Percentiles rank a stretch among this genome's conserved stretches.
Evolutionary conservation across 2,329 filamentous ascomycete genomes (phyloP).

Genomic region (Alternaria sp.): DNA sequence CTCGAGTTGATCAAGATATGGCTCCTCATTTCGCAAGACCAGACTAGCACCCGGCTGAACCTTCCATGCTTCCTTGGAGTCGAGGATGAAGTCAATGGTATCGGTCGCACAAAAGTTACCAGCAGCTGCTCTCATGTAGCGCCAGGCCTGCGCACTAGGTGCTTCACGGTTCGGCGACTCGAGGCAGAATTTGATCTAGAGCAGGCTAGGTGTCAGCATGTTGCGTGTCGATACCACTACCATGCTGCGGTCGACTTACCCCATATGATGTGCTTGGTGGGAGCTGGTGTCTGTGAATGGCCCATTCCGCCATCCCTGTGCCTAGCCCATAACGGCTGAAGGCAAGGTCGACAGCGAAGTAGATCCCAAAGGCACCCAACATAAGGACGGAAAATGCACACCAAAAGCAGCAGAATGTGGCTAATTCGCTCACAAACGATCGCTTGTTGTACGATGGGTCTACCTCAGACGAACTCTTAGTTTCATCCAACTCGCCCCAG

Average conservation of each 20-base stretch:
- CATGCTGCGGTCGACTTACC: neutral
- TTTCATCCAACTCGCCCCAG: slow-evolving; percentile 15
- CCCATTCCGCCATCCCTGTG: slow-evolving; percentile 12
- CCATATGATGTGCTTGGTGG: neutral
- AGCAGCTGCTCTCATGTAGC: slow-evolving; percentile 11
- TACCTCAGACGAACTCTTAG: neutral
- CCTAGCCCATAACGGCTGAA: slow-evolving; percentile 12
- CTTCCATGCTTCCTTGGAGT: slow-evolving; percentile 3
- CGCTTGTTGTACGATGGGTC: no score
- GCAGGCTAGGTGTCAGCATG: neutral
- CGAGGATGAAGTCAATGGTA: slow-evolving; percentile 1
- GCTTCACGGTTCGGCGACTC: slow-evolving; percentile 22
- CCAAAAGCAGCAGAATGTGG: slow-evolving; percentile 13
- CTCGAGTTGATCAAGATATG: neutral
- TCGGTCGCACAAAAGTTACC: neutral
- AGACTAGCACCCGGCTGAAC: neutral
- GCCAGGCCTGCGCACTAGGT: slow-evolving; percentile 27
- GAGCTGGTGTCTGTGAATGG: slow-evolving; percentile 4
- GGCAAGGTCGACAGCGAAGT: slow-evolving; percentile 11
- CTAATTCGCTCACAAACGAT: neutral
- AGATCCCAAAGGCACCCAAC: slow-evolving; percentile 3
- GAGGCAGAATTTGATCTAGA: slow-evolving; percentile 34
- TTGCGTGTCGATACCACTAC: neutral
- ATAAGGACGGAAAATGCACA: slow-evolving; percentile 10
- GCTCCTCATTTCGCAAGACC: slow-evolving; percentile 1